phyloP scores from a whole-genome alignment of 306 rosid genomes.

The Cucurbita ficifolia region DNA sequence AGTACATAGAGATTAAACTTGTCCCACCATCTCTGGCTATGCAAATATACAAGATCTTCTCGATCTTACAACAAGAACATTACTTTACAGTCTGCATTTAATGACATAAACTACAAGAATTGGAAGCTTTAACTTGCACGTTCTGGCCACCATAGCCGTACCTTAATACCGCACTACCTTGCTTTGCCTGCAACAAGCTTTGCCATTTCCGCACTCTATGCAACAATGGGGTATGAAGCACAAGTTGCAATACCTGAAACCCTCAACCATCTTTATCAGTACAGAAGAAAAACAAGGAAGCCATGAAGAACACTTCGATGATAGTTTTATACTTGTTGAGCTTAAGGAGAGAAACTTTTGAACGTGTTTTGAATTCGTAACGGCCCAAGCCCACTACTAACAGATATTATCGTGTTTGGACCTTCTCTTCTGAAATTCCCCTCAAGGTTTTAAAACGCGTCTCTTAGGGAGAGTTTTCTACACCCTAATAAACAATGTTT shows the following conservation, averaged over 20 bases:
- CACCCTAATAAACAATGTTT: too few species aligned
- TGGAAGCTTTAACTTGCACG: not conserved
- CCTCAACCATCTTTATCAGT: not conserved
- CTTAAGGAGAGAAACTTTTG: not conserved
- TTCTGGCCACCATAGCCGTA: not conserved
- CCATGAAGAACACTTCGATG: not conserved
- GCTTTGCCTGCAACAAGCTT: not conserved
- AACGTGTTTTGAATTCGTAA: not conserved
- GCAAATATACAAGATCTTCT: too few species aligned
- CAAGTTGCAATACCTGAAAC: conserved; percentile 81
- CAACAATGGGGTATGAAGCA: conserved; percentile 79
- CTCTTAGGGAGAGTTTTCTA: too few species aligned
- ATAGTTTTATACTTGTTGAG: not conserved
- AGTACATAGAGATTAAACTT: not conserved
- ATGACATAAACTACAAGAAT: not conserved
- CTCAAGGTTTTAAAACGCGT: too few species aligned
- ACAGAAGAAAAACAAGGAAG: not conserved
- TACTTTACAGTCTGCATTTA: not conserved
- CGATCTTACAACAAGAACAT: not conserved
- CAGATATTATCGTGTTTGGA: too few species aligned
- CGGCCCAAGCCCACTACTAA: too few species aligned
- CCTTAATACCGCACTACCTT: not conserved
- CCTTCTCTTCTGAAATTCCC: too few species aligned
- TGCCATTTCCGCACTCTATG: conserved; percentile 9
- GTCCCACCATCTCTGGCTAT: too few species aligned